phyloP scores from a whole-genome alignment of 495 filamentous ascomycete genomes.

The Friedmanniomyces simplex region DNA sequence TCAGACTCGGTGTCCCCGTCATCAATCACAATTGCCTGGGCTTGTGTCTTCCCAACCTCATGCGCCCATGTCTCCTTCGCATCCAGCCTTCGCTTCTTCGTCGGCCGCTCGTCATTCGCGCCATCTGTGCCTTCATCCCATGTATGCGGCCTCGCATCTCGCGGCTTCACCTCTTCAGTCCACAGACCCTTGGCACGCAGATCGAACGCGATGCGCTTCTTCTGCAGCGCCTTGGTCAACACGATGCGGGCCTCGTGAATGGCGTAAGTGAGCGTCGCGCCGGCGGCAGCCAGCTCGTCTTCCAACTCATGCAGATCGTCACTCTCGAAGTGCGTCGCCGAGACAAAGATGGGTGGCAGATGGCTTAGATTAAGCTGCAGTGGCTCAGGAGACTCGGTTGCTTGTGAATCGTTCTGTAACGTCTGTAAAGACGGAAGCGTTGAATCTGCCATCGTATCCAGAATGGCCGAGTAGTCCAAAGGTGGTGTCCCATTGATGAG shows the following conservation, averaged over 20 bases:
- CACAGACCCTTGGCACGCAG: slow-evolving; percentile 53
- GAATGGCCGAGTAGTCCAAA: not conserved
- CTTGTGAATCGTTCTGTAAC: not conserved
- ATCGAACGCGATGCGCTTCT: slow-evolving; percentile 65
- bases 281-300: slow-evolving; percentile 44
- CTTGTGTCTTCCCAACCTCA: not conserved
- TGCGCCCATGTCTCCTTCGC: slow-evolving; percentile 20
- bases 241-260: slow-evolving; percentile 61
- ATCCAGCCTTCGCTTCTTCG: slow-evolving; percentile 12
- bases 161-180: slow-evolving; percentile 42
- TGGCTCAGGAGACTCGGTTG: not conserved
- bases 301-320: slow-evolving; percentile 54
- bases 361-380: slow-evolving; percentile 26
- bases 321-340: slow-evolving; percentile 55
- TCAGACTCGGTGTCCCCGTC: slow-evolving; percentile 36
- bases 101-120: slow-evolving; percentile 3
- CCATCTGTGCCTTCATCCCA: slow-evolving; percentile 6
- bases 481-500: not conserved
- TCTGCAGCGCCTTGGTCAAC: slow-evolving; percentile 58
- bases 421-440: slow-evolving; percentile 1
- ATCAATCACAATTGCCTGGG: slow-evolving; percentile 22
- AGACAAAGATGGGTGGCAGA: slow-evolving; percentile 64
- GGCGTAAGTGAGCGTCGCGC: slow-evolving; percentile 58
- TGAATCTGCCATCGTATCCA: not conserved
- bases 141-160: not conserved